A percentile compares a stretch with the other conserved stretches of the same genome.
These are phyloP conservation scores for Sporisorium graminicola DNA, from an alignment of 1,284 basidiomycete genomes.

Conservation along the genomic window DNA sequence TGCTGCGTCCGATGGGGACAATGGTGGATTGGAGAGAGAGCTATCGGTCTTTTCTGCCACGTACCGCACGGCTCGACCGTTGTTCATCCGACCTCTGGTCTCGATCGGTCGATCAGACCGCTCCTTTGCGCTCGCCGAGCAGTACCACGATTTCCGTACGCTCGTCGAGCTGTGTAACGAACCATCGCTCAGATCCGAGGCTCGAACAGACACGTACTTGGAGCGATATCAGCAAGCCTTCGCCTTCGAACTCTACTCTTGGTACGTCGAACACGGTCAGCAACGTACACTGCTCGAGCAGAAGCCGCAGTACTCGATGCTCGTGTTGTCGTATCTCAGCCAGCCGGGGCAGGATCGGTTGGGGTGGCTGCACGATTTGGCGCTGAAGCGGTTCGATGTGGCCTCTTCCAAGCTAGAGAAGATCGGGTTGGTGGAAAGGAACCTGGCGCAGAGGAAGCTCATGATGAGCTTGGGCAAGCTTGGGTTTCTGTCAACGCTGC, in stretches of 20 bases:
- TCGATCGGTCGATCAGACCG: conserved; percentile 77
- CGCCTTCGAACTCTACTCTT: conserved; percentile 86
- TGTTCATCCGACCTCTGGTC: conserved; percentile 81
- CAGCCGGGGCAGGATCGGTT: conserved; percentile 75
- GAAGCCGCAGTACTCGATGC: conserved; percentile 75
- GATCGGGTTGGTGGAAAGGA: conserved; percentile 75
- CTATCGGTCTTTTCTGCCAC: conserved; percentile 75
- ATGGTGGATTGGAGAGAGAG: conserved; percentile 71
- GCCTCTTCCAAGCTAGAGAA: conserved; percentile 77
- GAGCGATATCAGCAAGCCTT: conserved; percentile 85
- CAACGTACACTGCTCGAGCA: conserved; percentile 81
- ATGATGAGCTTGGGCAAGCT: conserved; percentile 93
- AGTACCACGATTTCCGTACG: conserved; percentile 84
- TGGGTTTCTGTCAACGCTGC: conserved; percentile 76
- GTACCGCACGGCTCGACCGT: conserved; percentile 79
- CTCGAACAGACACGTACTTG: conserved; percentile 77
- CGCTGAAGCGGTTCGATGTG: conserved; percentile 76
- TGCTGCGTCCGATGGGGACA: conserved; percentile 8
- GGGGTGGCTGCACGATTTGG: conserved; percentile 91
- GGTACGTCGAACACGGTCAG: conserved; percentile 75
- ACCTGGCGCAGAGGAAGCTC: conserved; percentile 73
- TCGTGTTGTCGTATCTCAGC: conserved; percentile 82
- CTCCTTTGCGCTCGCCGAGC: conserved; percentile 85
- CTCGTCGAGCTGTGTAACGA: conserved; percentile 85
- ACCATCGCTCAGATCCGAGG: conserved; percentile 54